Evolutionary conservation across 768 basidiomycete genomes (phyloP), one percentile per base, ranked within the genome.

Genomic region (Terana coerulea): DNA sequence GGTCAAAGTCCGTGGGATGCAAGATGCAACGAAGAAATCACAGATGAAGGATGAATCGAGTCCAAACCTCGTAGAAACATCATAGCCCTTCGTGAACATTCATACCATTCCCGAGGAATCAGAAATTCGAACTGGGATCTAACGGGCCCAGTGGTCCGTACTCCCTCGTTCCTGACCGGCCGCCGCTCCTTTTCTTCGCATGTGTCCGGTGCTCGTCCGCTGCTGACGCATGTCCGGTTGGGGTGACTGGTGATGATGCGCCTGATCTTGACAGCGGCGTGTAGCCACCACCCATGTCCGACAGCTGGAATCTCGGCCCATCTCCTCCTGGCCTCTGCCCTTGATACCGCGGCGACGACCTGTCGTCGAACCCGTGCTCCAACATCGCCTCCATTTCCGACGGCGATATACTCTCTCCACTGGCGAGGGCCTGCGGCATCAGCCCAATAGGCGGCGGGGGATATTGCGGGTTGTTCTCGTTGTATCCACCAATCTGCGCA

Each of bases 301-400:
- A 70, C 30, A 87, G 72, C 59, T 86, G 86, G 60, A 82, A 88
- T 42, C 84, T 79, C 19, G 79, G 67, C 2, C 74, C 67, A n/a
- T n/a, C n/a, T n/a, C n/a, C n/a, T 22, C 74, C 73, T 24, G 72
- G 67, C 5, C 73, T 67, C 5, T 60, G 34, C 11, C 22, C 15
- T 50, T 17, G 51, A 11, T 25, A 47, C 19, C 36, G 52, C 22
- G 80, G 79, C 19, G 81, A 75, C 19, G 77, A 78, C 42, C 69
- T 69, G 52, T 91, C 88, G 52, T 95, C 91, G 66, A 95, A 97
- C 5, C 93, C 95, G 54, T 74, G 73, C 61, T 98, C 91, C 51
- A 98, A 74, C 86, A 98, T 97, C 29, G 91, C 91, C 64, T 93
- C 88, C 53, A 98, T 72, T 64, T 95, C 91, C 5, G 83, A 77